Evolutionary conservation across 345 rosid genomes (phyloP).

Genomic region (Euphorbia pulcherrima): DNA sequence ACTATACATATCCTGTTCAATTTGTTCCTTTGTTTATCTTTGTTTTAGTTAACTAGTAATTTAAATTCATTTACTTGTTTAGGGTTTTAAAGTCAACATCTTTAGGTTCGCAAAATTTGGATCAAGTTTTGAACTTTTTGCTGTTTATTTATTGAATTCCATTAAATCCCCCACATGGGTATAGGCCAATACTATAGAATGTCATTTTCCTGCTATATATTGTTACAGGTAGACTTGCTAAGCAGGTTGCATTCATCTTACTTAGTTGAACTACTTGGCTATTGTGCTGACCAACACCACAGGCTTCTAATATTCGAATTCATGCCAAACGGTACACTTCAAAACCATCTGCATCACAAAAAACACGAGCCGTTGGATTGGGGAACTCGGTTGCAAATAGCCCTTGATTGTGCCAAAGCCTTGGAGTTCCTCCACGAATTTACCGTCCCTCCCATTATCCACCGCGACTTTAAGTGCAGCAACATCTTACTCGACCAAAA

Average conservation of each 20-base stretch:
- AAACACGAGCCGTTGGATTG: conserved; percentile 48
- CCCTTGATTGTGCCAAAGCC: conserved; percentile 81
- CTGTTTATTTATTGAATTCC: neutral
- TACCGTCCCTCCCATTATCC: conserved; percentile 60
- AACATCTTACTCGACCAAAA: conserved; percentile 60
- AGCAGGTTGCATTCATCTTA: conserved; percentile 76
- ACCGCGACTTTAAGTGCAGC: conserved; percentile 76
- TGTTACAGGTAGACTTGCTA: conserved; percentile 74
- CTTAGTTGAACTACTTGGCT: conserved; percentile 80
- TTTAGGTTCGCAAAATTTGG: neutral
- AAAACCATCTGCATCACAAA: conserved; percentile 52
- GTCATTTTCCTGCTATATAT: neutral
- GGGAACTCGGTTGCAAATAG: conserved; percentile 70
- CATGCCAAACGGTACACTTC: conserved; percentile 71
- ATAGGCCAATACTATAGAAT: neutral
- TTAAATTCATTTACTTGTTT: neutral
- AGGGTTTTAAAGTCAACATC: conserved; percentile 8
- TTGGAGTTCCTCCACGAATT: conserved; percentile 82
- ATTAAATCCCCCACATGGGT: conserved; percentile 30
- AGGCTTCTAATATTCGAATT: conserved; percentile 66
- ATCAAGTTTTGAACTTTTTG: neutral
- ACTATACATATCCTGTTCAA: neutral
- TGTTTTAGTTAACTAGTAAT: conserved; percentile 1
- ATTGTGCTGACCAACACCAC: conserved; percentile 87
- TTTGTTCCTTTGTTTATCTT: neutral